Evolutionary conservation across 768 basidiomycete genomes (phyloP), one percentile per base, ranked within the genome.

Genomic region (Melanogaster broomeanus): DNA sequence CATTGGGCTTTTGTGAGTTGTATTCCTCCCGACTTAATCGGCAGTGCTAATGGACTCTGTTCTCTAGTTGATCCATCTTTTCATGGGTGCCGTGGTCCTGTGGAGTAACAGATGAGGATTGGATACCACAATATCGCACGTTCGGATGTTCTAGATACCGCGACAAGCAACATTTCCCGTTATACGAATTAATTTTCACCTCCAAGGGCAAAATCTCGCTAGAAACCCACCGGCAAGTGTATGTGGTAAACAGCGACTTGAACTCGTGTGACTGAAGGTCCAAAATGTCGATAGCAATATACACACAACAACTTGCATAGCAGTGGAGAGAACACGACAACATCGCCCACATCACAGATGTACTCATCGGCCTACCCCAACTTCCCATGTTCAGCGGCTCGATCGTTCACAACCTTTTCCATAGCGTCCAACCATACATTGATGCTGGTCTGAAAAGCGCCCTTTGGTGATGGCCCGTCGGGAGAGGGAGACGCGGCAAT

Each of bases 361-460:
- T 13, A 25, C 16, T 19, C 30, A 5, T 38, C 18, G n/a, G 42
- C 49, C 50, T 69, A 69, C 16, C 57, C 62, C 49, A 88, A 59
- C 25, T 73, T 78, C 55, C 77, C 77, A 15, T 78, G 72, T 51
- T 87, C 84, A 19, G 70, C 70, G 1, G 72, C 74, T 41, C 85
- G 81, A 40, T 83, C 79, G 39, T 70, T 62, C 16, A 97, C 82
- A 22, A 90, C 88, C 52, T 75, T 82, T 47, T 87, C 83, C 85
- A 98, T 91, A 2, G 90, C 93, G 18, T 84, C 78, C 34, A 98
- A 69, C 95, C 95, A 98, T 9, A 76, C 61, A 52, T 84, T 83
- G 13, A 93, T 78, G 45, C 71, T 58, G 22, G 69, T 68, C 37
- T 35, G 59, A 39, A 57, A 49, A 37, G 42, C 28, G 5, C 54